Evolutionary conservation across 2,329 filamentous ascomycete genomes (phyloP).

Genomic region (Geosmithia flava): DNA sequence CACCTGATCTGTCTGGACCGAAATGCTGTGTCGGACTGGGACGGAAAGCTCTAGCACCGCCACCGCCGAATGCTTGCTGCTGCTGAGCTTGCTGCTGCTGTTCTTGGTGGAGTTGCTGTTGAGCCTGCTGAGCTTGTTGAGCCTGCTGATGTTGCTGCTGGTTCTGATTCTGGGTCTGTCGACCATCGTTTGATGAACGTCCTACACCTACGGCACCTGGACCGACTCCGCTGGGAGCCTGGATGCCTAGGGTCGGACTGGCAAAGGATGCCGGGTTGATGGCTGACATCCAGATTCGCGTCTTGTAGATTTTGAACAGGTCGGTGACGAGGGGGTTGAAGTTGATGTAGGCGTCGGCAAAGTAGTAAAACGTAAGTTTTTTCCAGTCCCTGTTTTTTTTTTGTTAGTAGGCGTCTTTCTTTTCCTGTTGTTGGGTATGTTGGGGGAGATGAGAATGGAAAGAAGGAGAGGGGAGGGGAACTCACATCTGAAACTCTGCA

Average conservation of each 20-base stretch:
- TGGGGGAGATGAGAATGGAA: background rate
- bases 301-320: slow-evolving; percentile 98
- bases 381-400: slow-evolving; percentile 71
- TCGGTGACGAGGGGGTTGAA: slow-evolving; percentile 97
- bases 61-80: slow-evolving; percentile 8
- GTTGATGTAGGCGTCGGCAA: slow-evolving; percentile 95
- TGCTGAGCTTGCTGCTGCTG: slow-evolving; percentile 4
- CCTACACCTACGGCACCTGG: slow-evolving; percentile 51
- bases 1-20: slow-evolving; percentile 4
- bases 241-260: slow-evolving; percentile 60
- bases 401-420: slow-evolving; percentile 4
- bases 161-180: slow-evolving; percentile 24
- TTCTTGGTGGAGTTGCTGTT: slow-evolving; percentile 16
- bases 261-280: slow-evolving; percentile 96
- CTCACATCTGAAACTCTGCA: slow-evolving; percentile 96
- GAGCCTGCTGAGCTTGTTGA: slow-evolving; percentile 7
- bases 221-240: slow-evolving; percentile 54
- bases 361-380: slow-evolving; percentile 98
- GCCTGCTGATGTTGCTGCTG: slow-evolving; percentile 13
- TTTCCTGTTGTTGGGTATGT: background rate
- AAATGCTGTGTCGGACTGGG: slow-evolving; percentile 18
- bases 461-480: slow-evolving; percentile 7
- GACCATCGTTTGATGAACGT: slow-evolving; percentile 34
- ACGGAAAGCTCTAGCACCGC: slow-evolving; percentile 25
- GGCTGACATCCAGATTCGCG: slow-evolving; percentile 98